These are phyloP conservation scores for Lagenidium giganteum DNA, from an alignment of 352 stramenopile species.

Conservation along the genomic window DNA sequence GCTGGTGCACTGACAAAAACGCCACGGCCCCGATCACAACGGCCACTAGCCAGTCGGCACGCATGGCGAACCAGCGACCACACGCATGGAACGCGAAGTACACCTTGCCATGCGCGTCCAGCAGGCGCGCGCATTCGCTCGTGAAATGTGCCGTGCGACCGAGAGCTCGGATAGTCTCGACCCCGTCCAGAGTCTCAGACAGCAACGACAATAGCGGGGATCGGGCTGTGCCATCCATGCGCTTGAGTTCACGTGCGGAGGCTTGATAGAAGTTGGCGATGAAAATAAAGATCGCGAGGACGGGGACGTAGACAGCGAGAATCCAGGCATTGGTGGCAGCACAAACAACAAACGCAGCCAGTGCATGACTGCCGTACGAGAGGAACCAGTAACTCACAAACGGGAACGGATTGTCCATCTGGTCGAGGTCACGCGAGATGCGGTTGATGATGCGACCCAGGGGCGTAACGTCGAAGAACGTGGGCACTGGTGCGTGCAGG, in stretches of 20 bases:
- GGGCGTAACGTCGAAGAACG: conserved; percentile 20
- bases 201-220: conserved; percentile 89
- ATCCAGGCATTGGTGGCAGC: conserved; percentile 37
- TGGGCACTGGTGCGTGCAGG: conserved; percentile 8
- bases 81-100: conserved; percentile 28
- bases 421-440: conserved; percentile 13
- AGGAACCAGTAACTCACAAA: conserved; percentile 5
- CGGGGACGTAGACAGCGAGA: conserved; percentile 42
- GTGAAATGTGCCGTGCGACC: conserved; percentile 11
- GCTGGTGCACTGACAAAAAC: conserved; percentile 14
- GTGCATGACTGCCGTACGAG: conserved; percentile 2
- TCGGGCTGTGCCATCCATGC: conserved; percentile 82
- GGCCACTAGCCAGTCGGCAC: conserved; percentile 29
- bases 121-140: conserved; percentile 11
- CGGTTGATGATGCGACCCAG: conserved; percentile 2
- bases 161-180: conserved; percentile 87
- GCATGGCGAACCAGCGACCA: conserved; percentile 32
- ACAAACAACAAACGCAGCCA: conserved; percentile 27
- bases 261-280: conserved; percentile 77
- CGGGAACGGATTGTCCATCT: conserved; percentile 12
- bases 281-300: conserved; percentile 25
- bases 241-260: conserved; percentile 81
- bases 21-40: conserved; percentile 23
- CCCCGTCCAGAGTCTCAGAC: conserved; percentile 87
- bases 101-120: conserved; percentile 33